These are phyloP conservation scores for Dichomitus squalens DNA, from an alignment of 1,284 basidiomycete species.

Conservation along the genomic window DNA sequence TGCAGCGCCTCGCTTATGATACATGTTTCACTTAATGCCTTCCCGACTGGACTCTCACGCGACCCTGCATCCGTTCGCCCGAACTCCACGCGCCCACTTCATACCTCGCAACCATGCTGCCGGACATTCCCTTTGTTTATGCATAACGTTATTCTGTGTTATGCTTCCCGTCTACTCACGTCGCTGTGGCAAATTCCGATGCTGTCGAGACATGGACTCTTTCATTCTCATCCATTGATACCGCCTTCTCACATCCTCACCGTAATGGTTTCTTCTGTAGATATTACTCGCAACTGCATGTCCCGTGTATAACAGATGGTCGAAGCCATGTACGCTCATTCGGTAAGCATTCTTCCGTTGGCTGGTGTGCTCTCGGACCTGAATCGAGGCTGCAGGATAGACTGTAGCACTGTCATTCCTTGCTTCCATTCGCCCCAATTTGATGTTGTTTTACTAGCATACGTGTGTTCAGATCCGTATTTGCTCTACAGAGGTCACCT, in stretches of 20 bases:
- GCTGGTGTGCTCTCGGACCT: not conserved
- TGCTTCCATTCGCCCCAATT: constrained; percentile 9
- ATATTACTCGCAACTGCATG: constrained; percentile 12
- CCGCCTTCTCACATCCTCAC: not conserved
- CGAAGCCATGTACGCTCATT: not conserved
- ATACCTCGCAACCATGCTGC: not conserved
- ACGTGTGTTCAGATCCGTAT: too few relatives aligned
- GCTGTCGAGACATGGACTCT: constrained; percentile 17
- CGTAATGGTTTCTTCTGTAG: constrained; percentile 20
- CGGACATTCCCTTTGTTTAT: constrained; percentile 20
- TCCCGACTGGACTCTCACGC: not conserved
- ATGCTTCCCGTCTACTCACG: constrained; percentile 12
- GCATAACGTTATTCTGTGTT: constrained; percentile 25
- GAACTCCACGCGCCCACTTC: not conserved
- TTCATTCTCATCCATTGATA: not conserved
- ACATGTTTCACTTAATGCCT: constrained; percentile 22
- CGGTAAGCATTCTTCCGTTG: not conserved
- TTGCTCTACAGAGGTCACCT: too few relatives aligned
- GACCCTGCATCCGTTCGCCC: not conserved
- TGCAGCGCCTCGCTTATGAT: constrained; percentile 4
- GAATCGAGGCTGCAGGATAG: constrained; percentile 12
- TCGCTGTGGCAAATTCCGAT: constrained; percentile 25
- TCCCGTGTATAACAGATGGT: constrained; percentile 7
- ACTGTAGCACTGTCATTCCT: constrained; percentile 14
- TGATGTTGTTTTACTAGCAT: constrained; percentile 21